These are phyloP conservation scores for Ogataea corticis DNA, from an alignment of 805 yeast genomes.

Conservation along the genomic window DNA sequence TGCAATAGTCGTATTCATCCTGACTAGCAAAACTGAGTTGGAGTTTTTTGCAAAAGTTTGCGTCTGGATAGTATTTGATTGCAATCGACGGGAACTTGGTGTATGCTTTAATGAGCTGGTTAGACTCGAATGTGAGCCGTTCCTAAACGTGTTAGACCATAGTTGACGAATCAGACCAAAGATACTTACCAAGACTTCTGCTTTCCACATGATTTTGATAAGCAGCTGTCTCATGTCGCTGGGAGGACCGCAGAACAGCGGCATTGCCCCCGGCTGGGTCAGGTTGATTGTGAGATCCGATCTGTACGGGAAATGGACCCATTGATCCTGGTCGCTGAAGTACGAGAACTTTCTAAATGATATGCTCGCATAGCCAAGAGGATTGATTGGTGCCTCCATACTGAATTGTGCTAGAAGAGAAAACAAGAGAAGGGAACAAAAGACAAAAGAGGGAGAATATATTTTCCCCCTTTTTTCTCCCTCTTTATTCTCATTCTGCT, in stretches of 20 bases:
- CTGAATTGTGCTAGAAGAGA: not conserved
- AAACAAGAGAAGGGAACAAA: not conserved
- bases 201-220: constrained; percentile 26
- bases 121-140: constrained; percentile 21
- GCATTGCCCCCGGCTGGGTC: constrained; percentile 6
- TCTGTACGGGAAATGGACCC: constrained; percentile 29
- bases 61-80: constrained; percentile 21
- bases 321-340: constrained; percentile 16
- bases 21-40: constrained; percentile 21
- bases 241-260: constrained; percentile 5
- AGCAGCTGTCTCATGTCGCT: constrained; percentile 6
- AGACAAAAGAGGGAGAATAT: not conserved
- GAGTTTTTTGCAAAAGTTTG: constrained; percentile 16
- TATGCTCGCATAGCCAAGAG: constrained; percentile 11
- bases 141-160: constrained; percentile 17
- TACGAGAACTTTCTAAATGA: constrained; percentile 25
- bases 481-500: not conserved
- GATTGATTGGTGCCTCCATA: not conserved
- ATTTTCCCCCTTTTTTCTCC: not conserved
- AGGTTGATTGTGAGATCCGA: constrained; percentile 24
- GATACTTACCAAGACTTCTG: constrained; percentile 21
- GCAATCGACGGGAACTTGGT: constrained; percentile 28
- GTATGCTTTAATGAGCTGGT: constrained; percentile 22
- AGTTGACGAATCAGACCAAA: not conserved
- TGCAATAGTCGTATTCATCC: constrained; percentile 16